Base-by-base conservation (phyloP, 2,329 filamentous ascomycete genomes). In the Pezicula neosporulosa region DNA sequence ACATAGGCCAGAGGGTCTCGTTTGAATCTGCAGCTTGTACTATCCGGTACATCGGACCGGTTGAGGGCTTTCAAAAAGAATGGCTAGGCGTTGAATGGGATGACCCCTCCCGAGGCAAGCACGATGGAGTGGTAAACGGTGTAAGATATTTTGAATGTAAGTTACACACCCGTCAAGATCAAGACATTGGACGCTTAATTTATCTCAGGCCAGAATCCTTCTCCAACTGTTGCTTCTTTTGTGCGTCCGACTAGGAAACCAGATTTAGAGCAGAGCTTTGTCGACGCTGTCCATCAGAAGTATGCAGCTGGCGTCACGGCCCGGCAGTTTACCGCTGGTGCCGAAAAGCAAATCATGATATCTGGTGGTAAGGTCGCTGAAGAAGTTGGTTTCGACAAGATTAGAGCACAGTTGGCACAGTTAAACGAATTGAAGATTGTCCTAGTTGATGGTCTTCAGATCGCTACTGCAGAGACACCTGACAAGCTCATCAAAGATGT, bases 31-130 rank as follows among this genome's bases (percentile, higher is more conserved):
- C 83, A 18, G 72, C 88, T 39, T 96, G 92, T 70, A 97, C 93
- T 1, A 80, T 97, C 52, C 85, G 90, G 55, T 97, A 92, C 66
- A 72, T 89, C 55, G 94, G 94, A 42, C 69, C 79, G 33, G 87
- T 97, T 7, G 27, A 30, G 8, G 53, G 55, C 4, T 49, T 52
- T 77, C 81, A 41, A 89, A 90, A 45, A 76, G 80, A 54, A 56
- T 97, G 93, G 92, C 79, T 97, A 33, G 94, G 94, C 44, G 90
- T 97, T 44, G 94, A 99, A 78, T 99, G 94, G 94, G 93, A 97
- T 70, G 89, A 97, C 68, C 75, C 85, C 51, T 78, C 77, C 36
- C 81, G 92, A 63, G 94, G 94, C 55, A 97, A 97, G 74, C 92
- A 99, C 70, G 82, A 93, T 63, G 94, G 94, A 53, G 84, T 86